Percentiles rank a stretch among this genome's conserved stretches.
These are phyloP conservation scores for Calonectria honghensis DNA, from an alignment of 2,329 filamentous ascomycete genomes.

Conservation along the genomic window DNA sequence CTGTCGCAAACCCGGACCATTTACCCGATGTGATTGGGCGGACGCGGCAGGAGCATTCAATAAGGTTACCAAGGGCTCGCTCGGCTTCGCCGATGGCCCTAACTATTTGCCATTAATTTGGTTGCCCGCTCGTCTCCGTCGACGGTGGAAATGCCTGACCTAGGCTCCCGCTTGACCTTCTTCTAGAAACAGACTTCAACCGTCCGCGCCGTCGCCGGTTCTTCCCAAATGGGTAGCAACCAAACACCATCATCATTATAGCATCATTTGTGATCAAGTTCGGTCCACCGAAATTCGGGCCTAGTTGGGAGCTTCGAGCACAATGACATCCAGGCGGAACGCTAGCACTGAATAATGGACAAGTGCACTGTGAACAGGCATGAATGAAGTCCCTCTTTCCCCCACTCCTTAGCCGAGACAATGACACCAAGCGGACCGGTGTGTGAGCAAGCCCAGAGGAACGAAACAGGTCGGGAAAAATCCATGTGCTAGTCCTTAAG, in stretches of 20 bases:
- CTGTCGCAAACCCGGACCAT: slow-evolving; percentile 30
- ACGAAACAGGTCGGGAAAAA: slow-evolving; percentile 34
- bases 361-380: slow-evolving; percentile 6
- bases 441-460: neutral
- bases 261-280: slow-evolving; percentile 33
- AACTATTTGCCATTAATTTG: slow-evolving; percentile 46
- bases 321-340: slow-evolving; percentile 9
- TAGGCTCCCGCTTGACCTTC: slow-evolving; percentile 44
- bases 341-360: slow-evolving; percentile 18
- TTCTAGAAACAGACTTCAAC: slow-evolving; percentile 47
- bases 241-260: slow-evolving; percentile 40
- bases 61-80: slow-evolving; percentile 53
- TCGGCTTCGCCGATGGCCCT: slow-evolving; percentile 55
- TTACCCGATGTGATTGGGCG: slow-evolving; percentile 43
- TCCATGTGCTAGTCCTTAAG: slow-evolving; percentile 34
- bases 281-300: slow-evolving; percentile 24
- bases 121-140: slow-evolving; percentile 40
- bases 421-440: slow-evolving; percentile 30
- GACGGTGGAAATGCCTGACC: slow-evolving; percentile 45
- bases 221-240: slow-evolving; percentile 32
- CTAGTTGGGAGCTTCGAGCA: neutral
- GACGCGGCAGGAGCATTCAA: slow-evolving; percentile 37
- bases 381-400: slow-evolving; percentile 29
- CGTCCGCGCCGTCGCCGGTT: slow-evolving; percentile 33
- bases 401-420: slow-evolving; percentile 42